Evolutionary conservation across 1,284 basidiomycete species (phyloP), one percentile per base, ranked within the genome.

Genomic region (Microbotryum intermedium): DNA sequence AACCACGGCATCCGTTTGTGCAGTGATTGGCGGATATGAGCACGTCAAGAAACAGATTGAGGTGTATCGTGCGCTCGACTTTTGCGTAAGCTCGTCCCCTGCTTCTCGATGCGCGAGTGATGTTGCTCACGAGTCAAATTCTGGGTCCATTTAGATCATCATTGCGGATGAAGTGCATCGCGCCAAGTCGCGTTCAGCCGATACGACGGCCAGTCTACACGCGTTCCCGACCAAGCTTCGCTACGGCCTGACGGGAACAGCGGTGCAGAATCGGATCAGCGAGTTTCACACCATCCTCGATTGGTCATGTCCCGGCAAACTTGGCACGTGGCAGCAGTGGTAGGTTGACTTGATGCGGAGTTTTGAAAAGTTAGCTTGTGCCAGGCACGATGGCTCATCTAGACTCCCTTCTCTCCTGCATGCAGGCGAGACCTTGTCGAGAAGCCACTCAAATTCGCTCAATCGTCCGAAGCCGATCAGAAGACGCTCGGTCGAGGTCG

Each of bases 121-220:
- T 20, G 20, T 26, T 49, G n/a, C 29, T 26, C 6, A 42, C 7
- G 5, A 11, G 18, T 21, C 39, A 23, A 29, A 74, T 83, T 0
- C 86, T 82, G 81, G 83, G 83, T 1, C 2, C 13, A 16, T 4
- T 39, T 16, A 39, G 34, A 80, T 82, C 59, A 77, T 89, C 53
- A 81, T 92, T 61, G 82, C 90, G 16, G 89, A 92, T 68, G 90
- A 92, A 72, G 88, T 82, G 0, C 89, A 92, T 71, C 81, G 82
- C 10, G 78, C 90, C 62, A 92, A 91, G 74, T 90, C 88, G 62
- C 80, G 83, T 1, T 53, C 71, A 72, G 43, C 82, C 81, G 30
- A 84, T 67, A 81, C 83, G 10, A 83, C 85, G 0, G 57, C 73
- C 30, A 84, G 87, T 0, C 83, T 85, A 64, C 80, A 84, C 64